phyloP scores from a whole-genome alignment of 1,284 basidiomycete species.

The Ceratobasidium papillatum region DNA sequence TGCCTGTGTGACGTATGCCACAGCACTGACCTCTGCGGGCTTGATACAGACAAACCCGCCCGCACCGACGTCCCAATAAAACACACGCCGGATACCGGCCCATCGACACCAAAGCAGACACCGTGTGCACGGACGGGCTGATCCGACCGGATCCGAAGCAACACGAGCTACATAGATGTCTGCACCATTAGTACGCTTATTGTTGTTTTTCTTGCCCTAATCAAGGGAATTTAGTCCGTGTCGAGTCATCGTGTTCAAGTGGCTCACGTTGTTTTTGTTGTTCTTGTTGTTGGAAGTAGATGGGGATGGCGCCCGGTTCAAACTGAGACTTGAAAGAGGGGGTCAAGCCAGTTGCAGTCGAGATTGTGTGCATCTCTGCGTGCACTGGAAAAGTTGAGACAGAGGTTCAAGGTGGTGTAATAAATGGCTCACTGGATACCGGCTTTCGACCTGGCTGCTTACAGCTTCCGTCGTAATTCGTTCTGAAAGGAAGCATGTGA shows the following conservation, averaged over 20 bases:
- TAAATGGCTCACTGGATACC: conserved; percentile 53
- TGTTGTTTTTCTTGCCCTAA: conserved; percentile 37
- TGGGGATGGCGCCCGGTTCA: conserved; percentile 50
- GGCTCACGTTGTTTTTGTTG: conserved; percentile 19
- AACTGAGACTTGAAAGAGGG: conserved; percentile 65
- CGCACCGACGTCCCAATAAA: conserved; percentile 55
- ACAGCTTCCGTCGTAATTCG: conserved; percentile 60
- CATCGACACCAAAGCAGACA: conserved; percentile 66
- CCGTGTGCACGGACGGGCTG: conserved; percentile 63
- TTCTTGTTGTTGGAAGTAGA: conserved; percentile 40
- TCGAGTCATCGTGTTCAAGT: background rate
- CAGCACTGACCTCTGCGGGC: background rate
- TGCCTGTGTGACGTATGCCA: conserved; percentile 13
- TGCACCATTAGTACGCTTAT: conserved; percentile 60
- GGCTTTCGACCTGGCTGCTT: conserved; percentile 59
- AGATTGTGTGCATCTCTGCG: conserved; percentile 69
- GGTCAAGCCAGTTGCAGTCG: conserved; percentile 61
- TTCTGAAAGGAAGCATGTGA: conserved; percentile 46
- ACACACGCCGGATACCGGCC: conserved; percentile 66
- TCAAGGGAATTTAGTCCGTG: background rate
- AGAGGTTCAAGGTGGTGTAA: background rate
- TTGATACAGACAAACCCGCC: conserved; percentile 11
- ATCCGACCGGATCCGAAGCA: conserved; percentile 51
- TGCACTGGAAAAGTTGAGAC: conserved; percentile 53
- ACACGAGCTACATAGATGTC: conserved; percentile 65